Base-by-base conservation (phyloP, 495 filamentous ascomycete genomes). In the Daldinia bambusicola region DNA sequence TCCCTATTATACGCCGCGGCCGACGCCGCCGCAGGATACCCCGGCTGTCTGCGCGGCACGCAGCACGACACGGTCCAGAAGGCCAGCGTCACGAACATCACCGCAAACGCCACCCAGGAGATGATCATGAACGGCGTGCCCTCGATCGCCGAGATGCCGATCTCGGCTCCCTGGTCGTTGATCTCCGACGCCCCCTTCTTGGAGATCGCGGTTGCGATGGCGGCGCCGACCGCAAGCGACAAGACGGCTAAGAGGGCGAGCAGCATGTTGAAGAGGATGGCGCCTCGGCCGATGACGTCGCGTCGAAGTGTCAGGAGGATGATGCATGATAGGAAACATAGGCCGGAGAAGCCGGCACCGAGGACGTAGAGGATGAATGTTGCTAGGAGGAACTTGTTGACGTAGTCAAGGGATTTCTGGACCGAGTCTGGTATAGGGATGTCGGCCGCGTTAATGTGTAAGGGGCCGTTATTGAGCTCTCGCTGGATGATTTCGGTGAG, bases 351-450 rank as follows among this genome's bases (percentile, higher is more conserved):
- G 4, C 79, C 87, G 38, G 88, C 84, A 2, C 84, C 89, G 8
- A 93, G 81, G 66, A 84, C 85, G 74, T 92, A 92, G 58, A 94
- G 78, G 36, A 92, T 81, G 61, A 89, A 89, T 67, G 88, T 83
- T 0, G 86, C 87, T 26, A 86, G 84, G 43, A 84, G 67, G 16
- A 81, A 75, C 31, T 58, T 66, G 67, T 80, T 82, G 61, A 89
- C 75, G 2, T 83, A 84, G 62, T 88, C 78, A 60, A 94, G 80
- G 26, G 86, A 86, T 40, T 85, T 78, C 70, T 88, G 83, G 66
- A 94, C 84, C 5, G 87, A 79, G n/a, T 83, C 76, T 1, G 90
- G 88, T 84, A 92, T 90, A 14, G 85, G 75, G 32, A 94, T 78
- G 37, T 85, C 79, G 2, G 78, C 72, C 2, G 92, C 80, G 18